Evolutionary conservation across 495 filamentous ascomycete genomes (phyloP), one percentile per base, ranked within the genome.

Genomic region (Neurospora sublineolata): DNA sequence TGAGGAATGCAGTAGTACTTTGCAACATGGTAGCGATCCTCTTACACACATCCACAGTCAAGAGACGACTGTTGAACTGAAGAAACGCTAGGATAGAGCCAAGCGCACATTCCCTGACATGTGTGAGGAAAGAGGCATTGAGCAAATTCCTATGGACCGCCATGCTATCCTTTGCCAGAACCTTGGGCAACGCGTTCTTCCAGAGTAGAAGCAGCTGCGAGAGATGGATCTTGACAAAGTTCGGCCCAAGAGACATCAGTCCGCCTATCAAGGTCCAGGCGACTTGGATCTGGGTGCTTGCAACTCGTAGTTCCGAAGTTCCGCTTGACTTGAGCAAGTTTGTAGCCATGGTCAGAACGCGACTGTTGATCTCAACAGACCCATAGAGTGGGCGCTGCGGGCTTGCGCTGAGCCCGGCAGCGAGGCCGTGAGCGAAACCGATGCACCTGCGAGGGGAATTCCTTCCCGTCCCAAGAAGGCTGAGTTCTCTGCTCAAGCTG

Each of bases 201-300:
- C 95, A 99, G 14, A 99, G 85, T n/a, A 98, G 81, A 69, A 98
- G 89, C 64, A 99, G 83, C 79, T 98, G 95, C 3, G 94, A 94
- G 23, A 99, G 86, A 82, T 98, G 95, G 46, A 97, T 98, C 81
- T 99, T 99, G 80, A 98, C 94, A 79, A 99, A 99, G 78, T 97
- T 97, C 6, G 96, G 96, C 0, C 95, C 95, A 3, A 98, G 85
- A 8, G 94, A 92, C 96, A 98, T 98, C 33, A 99, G 82, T 0
- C 95, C 95, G 40, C 95, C 95, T 71, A 99, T 96, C 69, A 99
- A 81, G 58, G 97, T 97, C 95, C 95, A 99, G 23, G 95, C 94
- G 6, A 98, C 94, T 75, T 99, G 95, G 41, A 99, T 93, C 77
- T 99, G 95, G 18, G 93, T 97, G 75, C 91, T 91, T 20, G 94